These are phyloP conservation scores for Raffaelea albimanens DNA, from an alignment of 2,329 filamentous ascomycete species.

Conservation along the genomic window DNA sequence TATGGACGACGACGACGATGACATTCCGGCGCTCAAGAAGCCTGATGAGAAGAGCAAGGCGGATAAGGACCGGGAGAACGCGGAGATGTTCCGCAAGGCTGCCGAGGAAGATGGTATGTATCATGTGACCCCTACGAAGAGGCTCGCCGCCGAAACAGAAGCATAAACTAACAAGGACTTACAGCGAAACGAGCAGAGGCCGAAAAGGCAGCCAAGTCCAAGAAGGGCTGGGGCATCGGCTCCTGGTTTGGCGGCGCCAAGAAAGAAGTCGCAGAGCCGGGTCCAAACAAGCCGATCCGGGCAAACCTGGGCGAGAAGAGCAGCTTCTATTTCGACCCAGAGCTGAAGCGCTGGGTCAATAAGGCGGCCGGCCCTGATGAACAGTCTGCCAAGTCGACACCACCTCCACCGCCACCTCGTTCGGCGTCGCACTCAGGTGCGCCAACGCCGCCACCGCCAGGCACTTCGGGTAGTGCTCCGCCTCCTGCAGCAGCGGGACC, in stretches of 20 bases:
- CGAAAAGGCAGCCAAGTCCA: conserved; percentile 37
- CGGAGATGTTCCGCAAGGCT: conserved; percentile 76
- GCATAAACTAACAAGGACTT: conserved; percentile 6
- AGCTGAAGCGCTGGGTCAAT: conserved; percentile 97
- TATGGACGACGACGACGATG: conserved; percentile 76
- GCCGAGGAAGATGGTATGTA: conserved; percentile 63
- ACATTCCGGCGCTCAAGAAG: conserved; percentile 48
- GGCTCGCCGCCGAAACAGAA: too few species aligned
- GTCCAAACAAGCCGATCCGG: conserved; percentile 59
- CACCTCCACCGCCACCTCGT: conserved; percentile 78
- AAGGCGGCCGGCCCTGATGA: conserved; percentile 72
- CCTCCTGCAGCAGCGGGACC: conserved; percentile 16
- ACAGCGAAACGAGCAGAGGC: conserved; percentile 53
- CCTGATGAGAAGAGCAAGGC: conserved; percentile 51
- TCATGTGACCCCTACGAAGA: background rate
- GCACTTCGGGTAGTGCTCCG: conserved; percentile 15
- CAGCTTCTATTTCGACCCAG: conserved; percentile 87
- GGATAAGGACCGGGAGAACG: conserved; percentile 68
- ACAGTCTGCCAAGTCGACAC: conserved; percentile 52
- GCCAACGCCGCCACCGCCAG: conserved; percentile 38
- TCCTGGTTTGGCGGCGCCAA: conserved; percentile 69
- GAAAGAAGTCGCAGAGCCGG: conserved; percentile 52
- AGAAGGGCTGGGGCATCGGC: conserved; percentile 70
- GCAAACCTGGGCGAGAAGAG: conserved; percentile 93
- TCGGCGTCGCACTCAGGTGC: conserved; percentile 46